phyloP scores from a whole-genome alignment of 805 yeast genomes.

The Blastobotrys attinorum region DNA sequence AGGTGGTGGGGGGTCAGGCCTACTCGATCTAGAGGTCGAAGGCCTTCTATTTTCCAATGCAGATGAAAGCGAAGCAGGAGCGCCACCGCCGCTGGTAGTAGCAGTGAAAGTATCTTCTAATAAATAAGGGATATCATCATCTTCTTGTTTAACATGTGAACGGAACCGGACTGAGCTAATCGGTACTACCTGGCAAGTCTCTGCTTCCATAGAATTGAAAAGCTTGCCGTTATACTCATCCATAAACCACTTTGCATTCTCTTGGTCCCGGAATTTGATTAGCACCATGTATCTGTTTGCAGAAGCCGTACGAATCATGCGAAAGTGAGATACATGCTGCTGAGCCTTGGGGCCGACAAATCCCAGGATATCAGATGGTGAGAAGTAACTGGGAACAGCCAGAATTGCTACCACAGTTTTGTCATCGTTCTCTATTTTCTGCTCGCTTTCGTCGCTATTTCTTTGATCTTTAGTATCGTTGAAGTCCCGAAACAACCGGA shows the following conservation, averaged over 20 bases:
- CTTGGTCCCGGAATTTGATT: constrained; percentile 56
- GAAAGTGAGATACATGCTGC: constrained; percentile 55
- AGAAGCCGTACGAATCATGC: constrained; percentile 59
- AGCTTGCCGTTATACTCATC: constrained; percentile 59
- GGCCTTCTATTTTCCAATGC: too few relatives aligned
- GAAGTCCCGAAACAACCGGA: constrained; percentile 52
- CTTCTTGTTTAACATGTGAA: constrained; percentile 18
- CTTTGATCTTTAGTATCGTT: constrained; percentile 30
- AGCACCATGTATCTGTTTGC: constrained; percentile 69
- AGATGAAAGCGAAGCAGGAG: too few relatives aligned
- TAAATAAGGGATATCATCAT: constrained; percentile 52
- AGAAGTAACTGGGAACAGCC: constrained; percentile 83
- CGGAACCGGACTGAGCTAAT: constrained; percentile 52
- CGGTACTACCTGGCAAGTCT: constrained; percentile 67
- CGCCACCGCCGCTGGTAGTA: constrained; percentile 8
- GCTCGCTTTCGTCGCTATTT: constrained; percentile 16
- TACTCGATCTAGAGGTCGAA: constrained; percentile 1
- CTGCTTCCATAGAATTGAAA: constrained; percentile 86
- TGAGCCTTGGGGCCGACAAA: constrained; percentile 61
- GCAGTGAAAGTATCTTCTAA: constrained; percentile 66
- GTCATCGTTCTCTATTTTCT: constrained; percentile 36
- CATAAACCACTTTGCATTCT: constrained; percentile 56
- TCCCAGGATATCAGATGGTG: constrained; percentile 76
- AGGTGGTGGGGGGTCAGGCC: constrained; percentile 22
- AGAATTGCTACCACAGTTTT: constrained; percentile 67